Evolutionary conservation across 768 basidiomycete species (phyloP), one percentile per base, ranked within the genome.

Genomic region (Leccinellum rugosiceps): DNA sequence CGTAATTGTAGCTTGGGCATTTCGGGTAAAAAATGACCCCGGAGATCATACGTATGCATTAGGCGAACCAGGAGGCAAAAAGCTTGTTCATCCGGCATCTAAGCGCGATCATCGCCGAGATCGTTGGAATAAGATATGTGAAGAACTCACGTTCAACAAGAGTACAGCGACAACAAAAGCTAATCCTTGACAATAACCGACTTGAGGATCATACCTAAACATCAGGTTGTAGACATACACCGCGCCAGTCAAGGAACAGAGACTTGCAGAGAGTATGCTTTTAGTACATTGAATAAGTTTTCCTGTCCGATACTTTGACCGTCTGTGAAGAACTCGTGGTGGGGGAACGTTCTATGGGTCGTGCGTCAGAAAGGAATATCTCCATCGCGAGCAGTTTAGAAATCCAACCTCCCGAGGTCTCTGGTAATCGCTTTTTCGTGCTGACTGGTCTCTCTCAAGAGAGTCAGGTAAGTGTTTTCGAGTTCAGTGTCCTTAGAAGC

Each of bases 11-110:
- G 72, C 63, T 94, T 96, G 1, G 97, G 97, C 97, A 99, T 99
- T 67, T 99, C 96, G 4, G 97, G 95, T n/a, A 98, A 78, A 75
- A 94, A 99, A 74, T 98, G 96, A 1, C 94, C 94, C 45, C 96
- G 86, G 3, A 98, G 79, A 72, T 96, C 95, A 69, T 99, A 98
- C 1, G 95, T 90, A 58, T 97, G 80, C 97, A 98, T 98, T 15
- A 99, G 74, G 53, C 97, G 81, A 28, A 98, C 94, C 10, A 98
- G 81, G 11, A 98, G 83, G 61, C 90, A 96, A 72, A 99, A 99
- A 0, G 96, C 96, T 74, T 98, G 96, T 76, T 99, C 97, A 60
- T 98, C 97, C 23, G 97, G 97, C 97, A 99, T 99, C 96, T 98
- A 59, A 15, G 35, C 26, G 23, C 19, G 47, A 31, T 43, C n/a